Conservation (phyloP, 768 basidiomycete species). For the Leccinum longicurvipes region DNA sequence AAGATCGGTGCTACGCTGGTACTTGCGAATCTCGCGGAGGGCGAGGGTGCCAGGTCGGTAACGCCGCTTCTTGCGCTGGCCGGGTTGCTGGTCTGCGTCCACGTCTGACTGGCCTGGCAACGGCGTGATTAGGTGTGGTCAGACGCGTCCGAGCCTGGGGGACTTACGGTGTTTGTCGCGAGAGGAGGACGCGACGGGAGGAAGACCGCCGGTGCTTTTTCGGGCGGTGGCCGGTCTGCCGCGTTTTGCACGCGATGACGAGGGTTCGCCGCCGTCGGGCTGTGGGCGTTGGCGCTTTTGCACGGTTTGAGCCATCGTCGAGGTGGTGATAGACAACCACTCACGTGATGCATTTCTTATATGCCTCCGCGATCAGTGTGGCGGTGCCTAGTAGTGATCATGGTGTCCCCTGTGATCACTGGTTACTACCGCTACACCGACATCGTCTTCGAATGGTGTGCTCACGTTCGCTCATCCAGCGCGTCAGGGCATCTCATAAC, state of each 20-base stretch:
- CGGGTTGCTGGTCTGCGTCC: slow-evolving; percentile 21
- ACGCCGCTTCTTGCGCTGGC: slow-evolving; percentile 50
- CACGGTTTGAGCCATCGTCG: slow-evolving; percentile 69
- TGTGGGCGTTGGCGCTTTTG: slow-evolving; percentile 44
- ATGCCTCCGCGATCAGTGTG: not conserved
- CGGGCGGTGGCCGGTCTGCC: slow-evolving; percentile 64
- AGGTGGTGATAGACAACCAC: not conserved
- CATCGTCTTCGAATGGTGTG: slow-evolving; percentile 78
- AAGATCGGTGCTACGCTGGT: slow-evolving; percentile 90
- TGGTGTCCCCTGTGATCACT: slow-evolving; percentile 46
- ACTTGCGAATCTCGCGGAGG: slow-evolving; percentile 88
- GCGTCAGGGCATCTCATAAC: not conserved
- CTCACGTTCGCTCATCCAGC: not conserved
- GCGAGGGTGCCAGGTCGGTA: slow-evolving; percentile 90
- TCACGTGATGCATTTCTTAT: not conserved
- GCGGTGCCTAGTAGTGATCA: not conserved
- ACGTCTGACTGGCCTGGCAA: slow-evolving; percentile 20
- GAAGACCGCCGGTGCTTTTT: slow-evolving; percentile 75
- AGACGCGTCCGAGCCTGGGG: not conserved
- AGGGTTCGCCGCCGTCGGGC: slow-evolving; percentile 35
- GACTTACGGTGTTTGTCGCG: slow-evolving; percentile 16
- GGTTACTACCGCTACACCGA: slow-evolving; percentile 86
- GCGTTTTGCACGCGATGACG: slow-evolving; percentile 40
- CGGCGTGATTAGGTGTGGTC: not conserved
- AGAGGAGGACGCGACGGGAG: slow-evolving; percentile 27